Conservation (phyloP, 129 eudicot species). For the Lactuca sativa region DNA sequence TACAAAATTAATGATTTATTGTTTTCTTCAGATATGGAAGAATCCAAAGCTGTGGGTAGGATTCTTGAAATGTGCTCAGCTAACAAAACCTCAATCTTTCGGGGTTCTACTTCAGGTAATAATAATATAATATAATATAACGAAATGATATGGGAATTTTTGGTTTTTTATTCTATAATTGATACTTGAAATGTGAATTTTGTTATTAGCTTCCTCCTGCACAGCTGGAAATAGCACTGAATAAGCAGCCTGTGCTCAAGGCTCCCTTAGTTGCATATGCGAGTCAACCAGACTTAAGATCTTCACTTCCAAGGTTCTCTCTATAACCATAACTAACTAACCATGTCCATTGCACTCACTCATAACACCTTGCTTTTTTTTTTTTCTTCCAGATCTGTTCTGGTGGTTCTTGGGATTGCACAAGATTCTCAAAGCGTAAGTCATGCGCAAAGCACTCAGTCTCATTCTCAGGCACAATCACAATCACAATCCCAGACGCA, state of each 20-base stretch:
- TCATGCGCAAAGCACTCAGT: slow-evolving; percentile 46
- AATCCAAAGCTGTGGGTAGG: slow-evolving; percentile 97
- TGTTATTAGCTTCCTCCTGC: slow-evolving; percentile 73
- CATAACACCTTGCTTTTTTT: not conserved
- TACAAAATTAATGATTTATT: not conserved
- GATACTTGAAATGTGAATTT: not conserved
- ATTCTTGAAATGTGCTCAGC: slow-evolving; percentile 82
- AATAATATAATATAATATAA: too few relatives aligned
- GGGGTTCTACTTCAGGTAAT: slow-evolving; percentile 85
- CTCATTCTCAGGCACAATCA: slow-evolving; percentile 43
- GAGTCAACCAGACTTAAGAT: slow-evolving; percentile 62
- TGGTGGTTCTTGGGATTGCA: slow-evolving; percentile 72
- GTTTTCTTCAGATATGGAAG: slow-evolving; percentile 79
- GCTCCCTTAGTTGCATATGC: slow-evolving; percentile 84
- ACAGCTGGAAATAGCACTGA: slow-evolving; percentile 85
- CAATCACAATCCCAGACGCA: slow-evolving; percentile 40
- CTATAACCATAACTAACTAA: not conserved
- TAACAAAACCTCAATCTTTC: slow-evolving; percentile 90
- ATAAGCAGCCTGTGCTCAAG: slow-evolving; percentile 66
- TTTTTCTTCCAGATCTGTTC: slow-evolving; percentile 49
- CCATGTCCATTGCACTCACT: slow-evolving; percentile 7
- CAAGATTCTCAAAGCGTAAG: slow-evolving; percentile 52
- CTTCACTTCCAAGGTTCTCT: slow-evolving; percentile 86
- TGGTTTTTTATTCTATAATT: not conserved
- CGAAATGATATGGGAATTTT: too few relatives aligned